These are phyloP conservation scores for Harringtonia lauricola DNA, from an alignment of 2,329 filamentous ascomycete genomes.

Conservation along the genomic window DNA sequence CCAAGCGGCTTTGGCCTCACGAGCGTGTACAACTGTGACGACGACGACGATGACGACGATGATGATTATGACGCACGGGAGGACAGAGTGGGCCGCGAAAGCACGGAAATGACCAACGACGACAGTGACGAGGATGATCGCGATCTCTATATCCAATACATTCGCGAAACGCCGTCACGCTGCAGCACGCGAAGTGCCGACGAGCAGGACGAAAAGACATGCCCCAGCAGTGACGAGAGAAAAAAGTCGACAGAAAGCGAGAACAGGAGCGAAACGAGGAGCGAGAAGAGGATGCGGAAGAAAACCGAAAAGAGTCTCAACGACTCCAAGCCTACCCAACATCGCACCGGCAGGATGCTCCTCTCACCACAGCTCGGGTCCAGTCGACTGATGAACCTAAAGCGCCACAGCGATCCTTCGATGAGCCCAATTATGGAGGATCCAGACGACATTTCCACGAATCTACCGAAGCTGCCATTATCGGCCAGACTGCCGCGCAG, in stretches of 20 bases:
- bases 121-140: background rate
- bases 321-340: too few relatives aligned
- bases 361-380: background rate
- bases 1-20: slow-evolving; percentile 4
- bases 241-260: too few relatives aligned
- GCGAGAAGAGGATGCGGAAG: too few relatives aligned
- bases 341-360: too few relatives aligned
- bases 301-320: too few relatives aligned
- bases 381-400: slow-evolving; percentile 1
- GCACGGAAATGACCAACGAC: background rate
- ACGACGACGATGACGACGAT: slow-evolving; percentile 6
- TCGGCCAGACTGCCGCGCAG: too few relatives aligned
- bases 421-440: slow-evolving; percentile 10
- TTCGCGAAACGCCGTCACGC: too few relatives aligned
- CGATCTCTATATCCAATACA: slow-evolving; percentile 17
- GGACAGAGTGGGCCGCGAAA: slow-evolving; percentile 1
- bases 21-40: slow-evolving; percentile 9
- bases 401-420: slow-evolving; percentile 7
- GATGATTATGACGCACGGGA: background rate
- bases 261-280: too few relatives aligned
- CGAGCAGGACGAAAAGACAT: background rate
- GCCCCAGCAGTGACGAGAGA: too few relatives aligned
- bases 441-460: slow-evolving; percentile 4
- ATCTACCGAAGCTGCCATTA: too few relatives aligned
- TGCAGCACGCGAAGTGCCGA: slow-evolving; percentile 13